A percentile compares a stretch with the other conserved stretches of the same genome.
Conservation (phyloP, 169 alveolate species). For the Plasmodium knowlesi region DNA sequence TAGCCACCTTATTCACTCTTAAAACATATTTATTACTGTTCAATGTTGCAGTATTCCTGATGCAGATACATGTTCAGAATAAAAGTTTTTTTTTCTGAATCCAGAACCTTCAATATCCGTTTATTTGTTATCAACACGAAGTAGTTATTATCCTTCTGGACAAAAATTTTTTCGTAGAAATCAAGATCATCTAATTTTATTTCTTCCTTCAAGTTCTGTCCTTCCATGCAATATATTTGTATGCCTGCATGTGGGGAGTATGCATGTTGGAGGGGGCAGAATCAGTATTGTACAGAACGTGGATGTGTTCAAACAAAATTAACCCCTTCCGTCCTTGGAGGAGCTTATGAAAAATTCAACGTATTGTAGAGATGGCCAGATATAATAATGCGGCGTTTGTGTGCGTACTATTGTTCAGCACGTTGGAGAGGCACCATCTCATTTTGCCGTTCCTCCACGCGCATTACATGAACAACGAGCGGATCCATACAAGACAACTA, state of each 20-base stretch:
- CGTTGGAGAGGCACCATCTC: background rate
- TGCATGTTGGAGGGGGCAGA: background rate
- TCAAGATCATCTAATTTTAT: constrained; percentile 4
- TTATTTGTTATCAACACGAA: constrained; percentile 53
- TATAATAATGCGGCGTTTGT: background rate
- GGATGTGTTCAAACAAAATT: background rate
- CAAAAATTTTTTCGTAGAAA: constrained; percentile 44
- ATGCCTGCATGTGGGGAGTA: constrained; percentile 4
- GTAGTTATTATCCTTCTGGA: constrained; percentile 35
- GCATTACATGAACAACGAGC: constrained; percentile 42
- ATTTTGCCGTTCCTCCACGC: background rate
- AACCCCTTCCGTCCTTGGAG: background rate
- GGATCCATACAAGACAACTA: constrained; percentile 29
- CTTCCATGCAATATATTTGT: constrained; percentile 28
- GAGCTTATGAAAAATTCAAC: background rate
- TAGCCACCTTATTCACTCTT: background rate
- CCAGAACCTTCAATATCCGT: constrained; percentile 35
- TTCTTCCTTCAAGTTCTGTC: constrained; percentile 27
- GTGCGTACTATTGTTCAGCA: background rate
- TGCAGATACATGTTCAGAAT: constrained; percentile 27
- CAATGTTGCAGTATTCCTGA: constrained; percentile 22
- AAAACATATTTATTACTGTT: constrained; percentile 13
- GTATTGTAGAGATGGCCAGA: background rate
- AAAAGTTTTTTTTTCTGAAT: constrained; percentile 27
- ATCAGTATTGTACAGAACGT: background rate